A percentile compares a stretch with the other conserved stretches of the same genome.
phyloP scores from a whole-genome alignment of 331 rosid genomes.

The Malus hybrid region DNA sequence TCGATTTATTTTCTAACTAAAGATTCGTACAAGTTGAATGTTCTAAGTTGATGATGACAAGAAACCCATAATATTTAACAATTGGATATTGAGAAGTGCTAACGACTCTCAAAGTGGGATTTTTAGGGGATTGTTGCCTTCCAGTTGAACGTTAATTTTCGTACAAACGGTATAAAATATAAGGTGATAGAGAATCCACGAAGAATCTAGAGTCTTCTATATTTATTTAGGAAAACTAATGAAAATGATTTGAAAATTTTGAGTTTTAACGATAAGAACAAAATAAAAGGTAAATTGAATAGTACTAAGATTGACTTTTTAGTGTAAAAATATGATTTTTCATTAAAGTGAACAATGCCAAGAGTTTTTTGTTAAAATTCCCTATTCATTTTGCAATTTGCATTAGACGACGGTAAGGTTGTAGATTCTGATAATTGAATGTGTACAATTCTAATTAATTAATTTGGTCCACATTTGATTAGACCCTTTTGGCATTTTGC shows the following conservation, averaged over 20 bases:
- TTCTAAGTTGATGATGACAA: conserved; percentile 34
- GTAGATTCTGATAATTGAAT: conserved; percentile 2
- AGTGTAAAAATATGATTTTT: no score
- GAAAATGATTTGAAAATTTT: no score
- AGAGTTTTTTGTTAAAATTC: no score
- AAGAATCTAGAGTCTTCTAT: no score
- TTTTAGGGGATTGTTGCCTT: accelerated
- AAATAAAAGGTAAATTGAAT: no score
- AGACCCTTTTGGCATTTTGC: conserved; percentile 21
- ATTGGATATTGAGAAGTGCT: background rate
- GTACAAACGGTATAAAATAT: no score
- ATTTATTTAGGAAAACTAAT: no score
- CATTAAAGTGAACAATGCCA: no score
- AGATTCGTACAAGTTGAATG: conserved; percentile 16
- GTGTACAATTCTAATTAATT: background rate
- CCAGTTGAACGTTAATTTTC: no score
- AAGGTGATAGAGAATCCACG: accelerated
- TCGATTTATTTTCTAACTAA: background rate
- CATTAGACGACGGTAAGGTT: background rate
- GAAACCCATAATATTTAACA: conserved; percentile 15
- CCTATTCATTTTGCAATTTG: background rate
- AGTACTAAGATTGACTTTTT: no score
- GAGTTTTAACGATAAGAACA: no score
- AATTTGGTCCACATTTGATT: conserved; percentile 8
- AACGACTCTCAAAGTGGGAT: no score